Evolutionary conservation across 2,329 filamentous ascomycete species (phyloP), one percentile per base, ranked within the genome.

Genomic region (Aspergillus neoniger): DNA sequence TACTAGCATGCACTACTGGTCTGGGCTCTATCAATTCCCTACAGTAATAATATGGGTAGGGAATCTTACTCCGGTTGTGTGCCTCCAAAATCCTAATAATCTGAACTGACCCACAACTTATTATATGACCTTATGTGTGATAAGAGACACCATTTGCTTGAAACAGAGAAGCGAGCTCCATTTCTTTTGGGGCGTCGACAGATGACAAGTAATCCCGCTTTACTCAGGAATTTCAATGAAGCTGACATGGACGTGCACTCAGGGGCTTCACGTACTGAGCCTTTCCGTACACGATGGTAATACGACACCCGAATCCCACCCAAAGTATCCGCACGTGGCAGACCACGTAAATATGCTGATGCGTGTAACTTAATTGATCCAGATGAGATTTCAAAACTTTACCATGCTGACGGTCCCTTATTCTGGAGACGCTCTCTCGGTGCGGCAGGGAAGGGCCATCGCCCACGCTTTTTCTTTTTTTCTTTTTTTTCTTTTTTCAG

Each of bases 361-460:
- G 47, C 57, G 62, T 62, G 60, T 63, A 63, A 66, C 62, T 39
- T 60, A 63, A 61, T 58, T 66, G 64, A 66, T 63, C 60, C 62
- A 61, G 50, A 32, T 36, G 53, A 44, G 56, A 50, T 25, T 23
- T 43, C 47, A 30, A 32, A 50, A 50, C 10, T 15, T 50, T 32
- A 32, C 47, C 47, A 30, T 30, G 30, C 43, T 56, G 54, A 56
- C 54, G 21, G 43, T 30, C 41, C 43, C 43, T 43, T 30, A 28
- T 23, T 6, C 28, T 50, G 41, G 14, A 21, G 41, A 44, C 41
- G 19, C 21, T 50, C 10, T 50, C n/a, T 30, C 47, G 28, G 23
- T 25, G 12, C 17, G 23, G 15, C 47, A 50, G 47, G n/a, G 47
- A 17, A 50, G n/a, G 15, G 17, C 3, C 23, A 32, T 32, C 25